Percentiles rank a stretch among this genome's conserved stretches.
These are phyloP conservation scores for Pleurotus tuoliensis DNA, from an alignment of 768 basidiomycete species.

Conservation along the genomic window DNA sequence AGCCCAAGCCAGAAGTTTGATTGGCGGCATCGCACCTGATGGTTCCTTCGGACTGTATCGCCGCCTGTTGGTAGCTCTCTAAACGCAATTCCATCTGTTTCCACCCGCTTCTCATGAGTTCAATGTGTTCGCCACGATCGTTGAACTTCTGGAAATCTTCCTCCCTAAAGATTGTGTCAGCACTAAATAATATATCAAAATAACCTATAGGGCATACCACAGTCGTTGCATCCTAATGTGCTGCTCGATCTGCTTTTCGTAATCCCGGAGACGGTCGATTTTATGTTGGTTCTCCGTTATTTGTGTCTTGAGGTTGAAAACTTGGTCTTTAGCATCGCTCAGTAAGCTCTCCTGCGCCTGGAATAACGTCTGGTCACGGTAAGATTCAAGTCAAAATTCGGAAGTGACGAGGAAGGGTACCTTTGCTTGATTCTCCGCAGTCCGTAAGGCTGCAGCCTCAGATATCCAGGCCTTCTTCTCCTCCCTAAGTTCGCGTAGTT, in stretches of 20 bases:
- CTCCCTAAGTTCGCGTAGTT: conserved; percentile 68
- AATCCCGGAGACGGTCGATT: conserved; percentile 75
- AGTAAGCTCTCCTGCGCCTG: conserved; percentile 66
- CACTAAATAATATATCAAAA: neutral
- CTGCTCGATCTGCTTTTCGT: conserved; percentile 85
- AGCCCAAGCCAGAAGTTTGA: neutral
- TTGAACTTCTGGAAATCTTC: conserved; percentile 70
- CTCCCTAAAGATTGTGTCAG: conserved; percentile 48
- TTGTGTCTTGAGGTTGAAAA: conserved; percentile 71
- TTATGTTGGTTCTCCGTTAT: conserved; percentile 79
- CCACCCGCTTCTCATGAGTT: conserved; percentile 50
- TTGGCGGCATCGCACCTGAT: conserved; percentile 48
- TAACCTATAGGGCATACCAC: conserved; percentile 50
- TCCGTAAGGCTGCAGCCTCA: conserved; percentile 66
- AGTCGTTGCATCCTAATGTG: conserved; percentile 70
- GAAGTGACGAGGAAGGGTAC: conserved; percentile 28
- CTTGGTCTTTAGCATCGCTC: conserved; percentile 62
- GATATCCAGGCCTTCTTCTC: conserved; percentile 75
- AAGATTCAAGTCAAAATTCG: neutral
- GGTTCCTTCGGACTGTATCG: conserved; percentile 50
- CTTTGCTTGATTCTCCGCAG: conserved; percentile 66
- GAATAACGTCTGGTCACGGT: conserved; percentile 50
- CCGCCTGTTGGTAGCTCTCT: conserved; percentile 52
- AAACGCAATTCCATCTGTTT: conserved; percentile 65
- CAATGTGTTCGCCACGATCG: conserved; percentile 55